Base-by-base conservation (phyloP, 2,329 filamentous ascomycete genomes). In the Talaromyces verruculosus region DNA sequence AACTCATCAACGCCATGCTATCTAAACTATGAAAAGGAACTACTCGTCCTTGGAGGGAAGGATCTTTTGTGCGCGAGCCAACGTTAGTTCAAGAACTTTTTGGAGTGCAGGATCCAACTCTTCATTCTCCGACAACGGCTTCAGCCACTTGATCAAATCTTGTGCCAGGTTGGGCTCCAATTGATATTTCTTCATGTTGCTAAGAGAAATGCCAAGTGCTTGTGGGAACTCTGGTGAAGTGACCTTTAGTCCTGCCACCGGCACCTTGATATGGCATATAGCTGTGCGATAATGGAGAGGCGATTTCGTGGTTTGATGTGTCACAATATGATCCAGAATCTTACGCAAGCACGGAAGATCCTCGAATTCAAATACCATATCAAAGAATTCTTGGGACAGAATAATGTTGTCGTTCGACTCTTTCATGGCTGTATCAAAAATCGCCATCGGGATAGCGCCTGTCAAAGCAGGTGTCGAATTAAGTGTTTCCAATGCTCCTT, bases 371-470 rank as follows among this genome's bases (percentile, higher is more conserved):
- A 87, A 83, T 69, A 96, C 90, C 80, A 96, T 85, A 72, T 90
- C 82, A 78, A 95, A 98, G 79, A 97, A 97, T 25, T 85, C 81
- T 72, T 90, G 88, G 2, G 88, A 92, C 6, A 92, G 84, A 0
- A 82, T 80, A 1, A 88, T 79, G 67, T 85, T 86, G 75, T 89
- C 88, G 69, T 91, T 88, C 62, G 90, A 86, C 72, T 97, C 89
- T 76, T 90, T 92, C 80, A 88, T 88, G 5, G 93, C 89, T 25
- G 92, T 88, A 73, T 97, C 92, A 74, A 97, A 97, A 58, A 99
- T 91, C 45, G 94, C 93, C 65, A 93, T 86, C 1, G 95, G 93
- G 70, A 99, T 97, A 17, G 92, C 95, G n/a, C 95, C 95, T 67
- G 91, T 91, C 69, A 97, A 84, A 10, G 92, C 92, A 3, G 94